These are phyloP conservation scores for Candida ipomoeae DNA, from an alignment of 805 yeast species.

Conservation along the genomic window DNA sequence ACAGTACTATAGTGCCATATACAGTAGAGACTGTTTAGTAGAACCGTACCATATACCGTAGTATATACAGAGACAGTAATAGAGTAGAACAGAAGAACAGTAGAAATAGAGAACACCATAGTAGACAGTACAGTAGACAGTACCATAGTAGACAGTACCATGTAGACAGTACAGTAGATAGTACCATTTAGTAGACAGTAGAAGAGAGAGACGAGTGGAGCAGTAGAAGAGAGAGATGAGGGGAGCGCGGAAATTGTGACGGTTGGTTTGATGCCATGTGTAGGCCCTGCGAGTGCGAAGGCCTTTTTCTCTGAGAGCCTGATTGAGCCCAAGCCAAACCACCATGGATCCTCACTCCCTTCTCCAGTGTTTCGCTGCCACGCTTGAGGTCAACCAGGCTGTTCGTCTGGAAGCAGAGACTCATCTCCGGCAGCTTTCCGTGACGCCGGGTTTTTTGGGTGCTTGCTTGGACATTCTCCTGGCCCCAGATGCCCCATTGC, in stretches of 20 bases:
- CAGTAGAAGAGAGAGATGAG: neutral
- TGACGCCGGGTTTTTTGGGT: conserved; percentile 67
- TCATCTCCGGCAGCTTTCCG: conserved; percentile 55
- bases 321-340: neutral
- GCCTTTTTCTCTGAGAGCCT: neutral
- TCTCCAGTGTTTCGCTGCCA: conserved; percentile 73
- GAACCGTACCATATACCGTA: no score
- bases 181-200: no score
- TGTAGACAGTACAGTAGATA: no score
- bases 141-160: no score
- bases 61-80: no score
- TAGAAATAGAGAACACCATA: no score
- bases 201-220: no score
- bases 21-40: no score
- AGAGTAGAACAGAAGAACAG: no score
- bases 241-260: neutral
- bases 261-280: neutral
- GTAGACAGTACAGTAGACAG: no score
- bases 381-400: conserved; percentile 62
- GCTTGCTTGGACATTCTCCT: conserved; percentile 76
- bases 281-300: neutral
- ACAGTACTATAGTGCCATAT: no score
- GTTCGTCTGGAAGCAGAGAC: conserved; percentile 67
- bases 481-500: conserved; percentile 36
- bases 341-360: conserved; percentile 65